phyloP scores from a whole-genome alignment of 2,329 filamentous ascomycete species.

The Mollisia scopiformis region DNA sequence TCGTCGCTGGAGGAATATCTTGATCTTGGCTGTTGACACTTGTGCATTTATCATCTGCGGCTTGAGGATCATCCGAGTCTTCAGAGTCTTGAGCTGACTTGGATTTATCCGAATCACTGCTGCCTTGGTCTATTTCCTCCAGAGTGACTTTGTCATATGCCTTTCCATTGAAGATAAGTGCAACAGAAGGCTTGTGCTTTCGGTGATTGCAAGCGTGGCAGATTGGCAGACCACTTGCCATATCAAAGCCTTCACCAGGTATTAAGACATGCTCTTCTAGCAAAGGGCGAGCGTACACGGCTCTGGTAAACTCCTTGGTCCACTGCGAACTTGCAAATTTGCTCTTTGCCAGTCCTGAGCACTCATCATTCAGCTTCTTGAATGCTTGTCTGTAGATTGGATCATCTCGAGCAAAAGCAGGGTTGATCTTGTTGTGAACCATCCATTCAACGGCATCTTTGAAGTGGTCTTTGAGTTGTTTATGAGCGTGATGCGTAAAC shows the following conservation, averaged over 20 bases:
- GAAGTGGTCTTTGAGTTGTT: constrained; percentile 73
- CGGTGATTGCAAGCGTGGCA: constrained; percentile 65
- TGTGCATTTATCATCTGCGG: constrained; percentile 5
- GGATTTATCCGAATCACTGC: constrained; percentile 42
- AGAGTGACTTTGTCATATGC: constrained; percentile 69
- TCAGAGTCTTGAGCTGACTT: constrained; percentile 40
- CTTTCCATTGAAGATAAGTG: constrained; percentile 64
- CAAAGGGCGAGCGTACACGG: constrained; percentile 67
- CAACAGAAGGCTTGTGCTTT: constrained; percentile 68
- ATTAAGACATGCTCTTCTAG: constrained; percentile 39
- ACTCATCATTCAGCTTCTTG: constrained; percentile 71
- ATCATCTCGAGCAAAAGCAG: constrained; percentile 65
- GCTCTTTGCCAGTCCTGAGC: constrained; percentile 66
- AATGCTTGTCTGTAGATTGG: constrained; percentile 71
- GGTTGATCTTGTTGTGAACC: constrained; percentile 77
- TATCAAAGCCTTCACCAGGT: constrained; percentile 44
- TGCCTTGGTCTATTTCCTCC: constrained; percentile 59
- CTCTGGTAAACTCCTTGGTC: constrained; percentile 66
- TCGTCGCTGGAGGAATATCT: constrained; percentile 45
- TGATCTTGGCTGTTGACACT: constrained; percentile 50
- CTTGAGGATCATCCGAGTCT: constrained; percentile 20
- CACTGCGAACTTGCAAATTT: constrained; percentile 75
- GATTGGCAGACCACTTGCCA: constrained; percentile 43
- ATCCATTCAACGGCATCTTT: constrained; percentile 78
- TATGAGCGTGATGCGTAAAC: constrained; percentile 68